phyloP scores from a whole-genome alignment of 805 yeast species.

The Starmerella potacharoeniae region DNA sequence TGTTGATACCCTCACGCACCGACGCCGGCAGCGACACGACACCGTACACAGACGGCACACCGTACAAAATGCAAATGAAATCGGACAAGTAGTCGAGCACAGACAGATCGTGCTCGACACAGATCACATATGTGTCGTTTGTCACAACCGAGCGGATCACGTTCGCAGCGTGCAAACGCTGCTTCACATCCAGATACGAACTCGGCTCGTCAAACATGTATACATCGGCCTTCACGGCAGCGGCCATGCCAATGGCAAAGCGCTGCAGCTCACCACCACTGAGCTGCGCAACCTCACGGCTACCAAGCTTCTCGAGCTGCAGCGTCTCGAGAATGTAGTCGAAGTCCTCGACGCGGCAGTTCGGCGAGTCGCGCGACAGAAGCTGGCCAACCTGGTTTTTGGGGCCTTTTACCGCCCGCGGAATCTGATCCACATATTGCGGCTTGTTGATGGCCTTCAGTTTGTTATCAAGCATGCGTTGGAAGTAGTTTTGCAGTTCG shows the following conservation, averaged over 20 bases:
- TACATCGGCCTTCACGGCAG: constrained; percentile 88
- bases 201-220: constrained; percentile 99
- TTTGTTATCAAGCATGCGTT: constrained; percentile 84
- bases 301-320: constrained; percentile 64
- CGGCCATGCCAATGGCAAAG: constrained; percentile 95
- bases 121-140: constrained; percentile 72
- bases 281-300: constrained; percentile 78
- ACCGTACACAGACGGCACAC: constrained; percentile 98
- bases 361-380: constrained; percentile 60
- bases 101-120: constrained; percentile 97
- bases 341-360: constrained; percentile 45
- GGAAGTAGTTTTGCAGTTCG: constrained; percentile 91
- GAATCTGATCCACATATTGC: constrained; percentile 95
- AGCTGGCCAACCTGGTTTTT: constrained; percentile 71
- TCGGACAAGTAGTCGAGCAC: constrained; percentile 95
- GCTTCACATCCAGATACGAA: constrained; percentile 95
- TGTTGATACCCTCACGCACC: constrained; percentile 98
- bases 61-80: constrained; percentile 90
- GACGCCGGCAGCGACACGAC: constrained; percentile 94
- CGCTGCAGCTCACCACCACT: constrained; percentile 99
- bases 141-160: constrained; percentile 76
- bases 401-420: constrained; percentile 90
- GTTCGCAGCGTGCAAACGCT: constrained; percentile 94
- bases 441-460: constrained; percentile 97
- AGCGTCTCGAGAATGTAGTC: constrained; percentile 55